A percentile compares a stretch with the other conserved stretches of the same genome.
These are phyloP conservation scores for Lactarius hatsudake DNA, from an alignment of 768 basidiomycete genomes.

Conservation along the genomic window DNA sequence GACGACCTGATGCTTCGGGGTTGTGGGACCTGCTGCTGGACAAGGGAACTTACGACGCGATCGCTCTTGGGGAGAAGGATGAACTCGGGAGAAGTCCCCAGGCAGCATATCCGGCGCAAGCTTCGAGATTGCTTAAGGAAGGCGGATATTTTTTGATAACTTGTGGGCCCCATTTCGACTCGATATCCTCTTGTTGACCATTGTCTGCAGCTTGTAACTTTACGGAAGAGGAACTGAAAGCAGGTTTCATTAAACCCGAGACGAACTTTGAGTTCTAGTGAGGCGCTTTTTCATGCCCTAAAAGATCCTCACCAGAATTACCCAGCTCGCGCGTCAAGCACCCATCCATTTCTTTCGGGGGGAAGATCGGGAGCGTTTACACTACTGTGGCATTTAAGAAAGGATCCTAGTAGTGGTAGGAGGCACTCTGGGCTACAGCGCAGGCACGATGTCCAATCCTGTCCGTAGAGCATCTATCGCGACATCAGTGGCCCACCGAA, in stretches of 20 bases:
- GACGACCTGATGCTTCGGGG: conserved; percentile 28
- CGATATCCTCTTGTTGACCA: background rate
- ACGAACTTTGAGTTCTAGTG: conserved; percentile 65
- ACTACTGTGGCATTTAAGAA: conserved; percentile 72
- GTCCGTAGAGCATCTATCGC: conserved; percentile 68
- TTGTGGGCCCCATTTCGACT: conserved; percentile 46
- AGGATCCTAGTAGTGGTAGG: conserved; percentile 9
- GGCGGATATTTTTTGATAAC: conserved; percentile 77
- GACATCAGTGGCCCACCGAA: conserved; percentile 65
- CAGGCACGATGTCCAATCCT: conserved; percentile 54
- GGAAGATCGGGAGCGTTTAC: conserved; percentile 66
- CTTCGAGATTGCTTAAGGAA: conserved; percentile 55
- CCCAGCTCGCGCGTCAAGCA: conserved; percentile 69
- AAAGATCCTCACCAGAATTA: conserved; percentile 7
- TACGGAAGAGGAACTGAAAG: conserved; percentile 69
- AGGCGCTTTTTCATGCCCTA: conserved; percentile 30
- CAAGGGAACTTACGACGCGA: conserved; percentile 89
- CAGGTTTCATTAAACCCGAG: conserved; percentile 46
- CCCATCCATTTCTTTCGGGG: conserved; percentile 72
- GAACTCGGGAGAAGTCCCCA: conserved; percentile 51
- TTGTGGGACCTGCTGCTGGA: conserved; percentile 77
- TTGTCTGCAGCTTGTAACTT: conserved; percentile 63
- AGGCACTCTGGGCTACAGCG: conserved; percentile 26
- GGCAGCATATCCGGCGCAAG: conserved; percentile 56
- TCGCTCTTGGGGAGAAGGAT: conserved; percentile 66